Base-by-base conservation (phyloP, 805 yeast genomes). In the Candida palmyrensis region DNA sequence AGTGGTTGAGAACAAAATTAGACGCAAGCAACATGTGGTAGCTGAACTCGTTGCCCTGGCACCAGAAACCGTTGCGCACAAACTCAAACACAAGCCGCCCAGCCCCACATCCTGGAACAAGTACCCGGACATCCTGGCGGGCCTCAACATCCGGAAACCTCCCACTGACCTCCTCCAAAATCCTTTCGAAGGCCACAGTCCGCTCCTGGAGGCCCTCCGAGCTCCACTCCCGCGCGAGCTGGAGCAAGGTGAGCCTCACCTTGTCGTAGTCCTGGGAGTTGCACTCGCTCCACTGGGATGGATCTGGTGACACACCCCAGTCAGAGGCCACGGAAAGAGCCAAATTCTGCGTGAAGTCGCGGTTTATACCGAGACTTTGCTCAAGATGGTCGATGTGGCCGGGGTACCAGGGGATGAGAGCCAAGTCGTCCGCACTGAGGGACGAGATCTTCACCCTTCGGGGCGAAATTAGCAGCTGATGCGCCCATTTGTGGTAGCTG, bases 31-130 rank as follows among this genome's bases (percentile, higher is more conserved):
- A 52, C 83, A 79, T 79, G 45, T 75, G 83, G 47, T 75, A 77
- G 15, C 80, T 70, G 43, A 75, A 68, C 43, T 79, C 86, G 47
- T 78, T 79, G 0, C 86, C 86, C 43, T 79, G 82, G n/a, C 75
- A 66, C 59, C 66, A 55, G 45, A 75, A 79, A 3, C 85, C 85
- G 33, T 62, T 41, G 32, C 42, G 53, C 2, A 75, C 79, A 37
- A 77, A 55, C 32, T 79, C 84, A 30, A 68, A 55, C 20, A 76
- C 77, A 33, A 77, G 48, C 32, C 85, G 51, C 0, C 82, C 85
- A 21, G 78, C 55, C 0, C 85, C 85, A 35, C 79, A 71, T 1
- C 86, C 86, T 0, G 85, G 84, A 3, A 75, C 72, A 11, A 79
- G 52, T 0, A 79, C 59, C 24, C 69, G 62, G 9, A 68, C 39